Evolutionary conservation across 257 asterid genomes (phyloP).

Genomic region (Parsonsia alboflavescens): DNA sequence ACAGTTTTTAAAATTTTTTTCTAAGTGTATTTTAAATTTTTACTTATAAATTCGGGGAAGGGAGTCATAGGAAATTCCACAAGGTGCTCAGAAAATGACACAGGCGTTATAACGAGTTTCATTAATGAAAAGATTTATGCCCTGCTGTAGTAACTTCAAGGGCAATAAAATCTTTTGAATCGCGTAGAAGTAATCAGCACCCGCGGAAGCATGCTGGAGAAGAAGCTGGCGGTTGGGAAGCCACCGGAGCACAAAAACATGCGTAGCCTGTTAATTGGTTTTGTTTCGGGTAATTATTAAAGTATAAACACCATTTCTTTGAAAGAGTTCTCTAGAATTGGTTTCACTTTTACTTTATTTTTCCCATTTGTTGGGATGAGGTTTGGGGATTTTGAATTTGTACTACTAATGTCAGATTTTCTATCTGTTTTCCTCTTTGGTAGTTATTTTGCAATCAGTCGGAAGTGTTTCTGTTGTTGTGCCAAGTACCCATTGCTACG

Average conservation of each 20-base stretch:
- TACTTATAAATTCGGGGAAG: too few relatives aligned
- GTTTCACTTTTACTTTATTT: neutral
- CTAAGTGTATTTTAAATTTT: too few relatives aligned
- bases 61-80: too few relatives aligned
- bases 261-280: conserved; percentile 29
- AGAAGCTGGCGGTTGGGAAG: conserved; percentile 1
- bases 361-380: neutral
- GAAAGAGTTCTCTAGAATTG: neutral
- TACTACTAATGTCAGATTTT: neutral
- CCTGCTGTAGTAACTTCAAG: neutral
- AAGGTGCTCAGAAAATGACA: too few relatives aligned
- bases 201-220: neutral
- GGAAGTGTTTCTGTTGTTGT: conserved; percentile 67
- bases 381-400: neutral
- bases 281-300: conserved; percentile 34
- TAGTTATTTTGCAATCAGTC: conserved; percentile 38
- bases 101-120: too few relatives aligned
- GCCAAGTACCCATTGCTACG: conserved; percentile 75
- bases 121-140: too few relatives aligned
- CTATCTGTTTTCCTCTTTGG: conserved; percentile 30
- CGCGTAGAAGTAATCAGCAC: neutral
- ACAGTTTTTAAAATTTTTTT: too few relatives aligned
- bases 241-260: conserved; percentile 7
- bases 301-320: neutral
- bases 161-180: conserved; percentile 2